These are phyloP conservation scores for Inga oerstediana DNA, from an alignment of 306 rosid species.

Conservation along the genomic window DNA sequence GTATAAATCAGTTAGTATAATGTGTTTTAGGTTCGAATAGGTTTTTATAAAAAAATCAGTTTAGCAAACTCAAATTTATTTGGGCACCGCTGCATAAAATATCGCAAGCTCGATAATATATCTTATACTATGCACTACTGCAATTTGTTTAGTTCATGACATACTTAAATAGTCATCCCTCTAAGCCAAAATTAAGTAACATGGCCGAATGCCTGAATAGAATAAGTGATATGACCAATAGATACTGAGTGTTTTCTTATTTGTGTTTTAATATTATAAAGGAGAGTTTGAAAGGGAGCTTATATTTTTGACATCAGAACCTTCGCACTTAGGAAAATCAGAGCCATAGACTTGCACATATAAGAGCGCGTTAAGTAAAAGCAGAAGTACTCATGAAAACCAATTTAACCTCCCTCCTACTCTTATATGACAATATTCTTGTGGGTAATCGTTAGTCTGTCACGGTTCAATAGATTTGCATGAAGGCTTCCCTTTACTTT, in stretches of 20 bases:
- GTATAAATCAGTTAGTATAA: too few relatives aligned
- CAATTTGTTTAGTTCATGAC: neutral
- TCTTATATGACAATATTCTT: too few relatives aligned
- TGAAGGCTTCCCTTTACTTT: too few relatives aligned
- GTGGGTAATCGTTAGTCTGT: too few relatives aligned
- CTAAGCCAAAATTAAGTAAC: neutral
- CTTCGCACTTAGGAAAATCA: slow-evolving; percentile 39
- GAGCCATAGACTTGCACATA: slow-evolving; percentile 33
- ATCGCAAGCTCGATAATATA: too few relatives aligned
- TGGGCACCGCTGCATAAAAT: too few relatives aligned
- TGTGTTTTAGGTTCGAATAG: too few relatives aligned
- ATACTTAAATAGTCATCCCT: neutral
- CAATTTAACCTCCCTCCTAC: slow-evolving; percentile 15
- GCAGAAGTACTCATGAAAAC: slow-evolving; percentile 11
- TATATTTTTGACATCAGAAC: slow-evolving; percentile 50
- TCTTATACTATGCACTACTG: too few relatives aligned
- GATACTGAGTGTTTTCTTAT: neutral
- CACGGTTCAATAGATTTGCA: too few relatives aligned
- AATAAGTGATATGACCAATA: neutral
- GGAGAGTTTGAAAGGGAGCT: slow-evolving; percentile 47
- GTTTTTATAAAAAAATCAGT: too few relatives aligned
- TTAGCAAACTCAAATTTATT: too few relatives aligned
- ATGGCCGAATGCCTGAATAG: neutral
- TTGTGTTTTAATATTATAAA: slow-evolving; percentile 39
- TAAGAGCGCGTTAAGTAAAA: neutral